Conservation (phyloP, 2,329 filamentous ascomycete species). For the Talaromyces piceae region DNA sequence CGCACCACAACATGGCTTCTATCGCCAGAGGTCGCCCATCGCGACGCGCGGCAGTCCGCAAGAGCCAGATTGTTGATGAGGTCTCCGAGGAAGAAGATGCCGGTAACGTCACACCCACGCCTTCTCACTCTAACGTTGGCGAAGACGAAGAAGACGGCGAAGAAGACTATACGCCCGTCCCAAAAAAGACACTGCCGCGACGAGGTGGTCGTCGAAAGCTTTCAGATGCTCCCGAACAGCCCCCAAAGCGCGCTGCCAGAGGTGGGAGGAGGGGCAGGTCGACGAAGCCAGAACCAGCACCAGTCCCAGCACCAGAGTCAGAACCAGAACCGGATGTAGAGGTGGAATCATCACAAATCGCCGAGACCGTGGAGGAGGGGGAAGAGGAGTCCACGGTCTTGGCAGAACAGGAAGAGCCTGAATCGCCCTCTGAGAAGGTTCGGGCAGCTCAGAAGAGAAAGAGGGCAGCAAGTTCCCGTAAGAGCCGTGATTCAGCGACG, state of each 20-base stretch:
- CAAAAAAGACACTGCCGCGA: conserved; percentile 50
- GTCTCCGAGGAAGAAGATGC: conserved; percentile 66
- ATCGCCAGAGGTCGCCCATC: conserved; percentile 46
- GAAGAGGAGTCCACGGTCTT: conserved; percentile 22
- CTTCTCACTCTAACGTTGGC: conserved; percentile 41
- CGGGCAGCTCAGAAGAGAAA: conserved; percentile 61
- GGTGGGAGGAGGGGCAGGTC: conserved; percentile 5
- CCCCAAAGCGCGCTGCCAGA: conserved; percentile 7
- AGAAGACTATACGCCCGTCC: conserved; percentile 73
- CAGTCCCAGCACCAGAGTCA: conserved; percentile 13
- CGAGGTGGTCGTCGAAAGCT: conserved; percentile 52
- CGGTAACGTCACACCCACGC: conserved; percentile 40
- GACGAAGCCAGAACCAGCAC: conserved; percentile 1
- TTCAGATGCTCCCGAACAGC: conserved; percentile 41
- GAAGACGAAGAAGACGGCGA: conserved; percentile 58
- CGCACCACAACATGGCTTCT: conserved; percentile 27
- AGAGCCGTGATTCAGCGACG: conserved; percentile 36
- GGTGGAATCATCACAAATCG: conserved; percentile 54
- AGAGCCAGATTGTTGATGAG: conserved; percentile 68
- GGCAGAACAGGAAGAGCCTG: conserved; percentile 39
- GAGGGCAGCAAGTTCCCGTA: conserved; percentile 43
- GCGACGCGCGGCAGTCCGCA: conserved; percentile 56
- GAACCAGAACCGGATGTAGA: conserved; percentile 41
- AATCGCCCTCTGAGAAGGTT: conserved; percentile 48
- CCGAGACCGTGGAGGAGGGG: conserved; percentile 29